Conservation (phyloP, 2,329 filamentous ascomycete genomes). For the Fusarium devonianum region DNA sequence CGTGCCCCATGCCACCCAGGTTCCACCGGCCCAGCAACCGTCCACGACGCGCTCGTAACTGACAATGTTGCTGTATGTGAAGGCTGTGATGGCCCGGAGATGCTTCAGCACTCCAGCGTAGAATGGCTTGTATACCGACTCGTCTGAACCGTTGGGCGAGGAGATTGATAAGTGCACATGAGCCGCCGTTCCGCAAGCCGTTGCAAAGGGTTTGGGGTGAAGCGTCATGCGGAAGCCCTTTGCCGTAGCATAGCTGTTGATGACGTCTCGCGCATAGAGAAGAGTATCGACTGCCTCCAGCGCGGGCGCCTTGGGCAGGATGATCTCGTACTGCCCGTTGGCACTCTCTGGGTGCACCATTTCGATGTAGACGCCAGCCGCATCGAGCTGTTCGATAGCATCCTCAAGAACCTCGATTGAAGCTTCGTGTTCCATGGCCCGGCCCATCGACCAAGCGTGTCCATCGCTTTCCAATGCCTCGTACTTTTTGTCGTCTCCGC, state of each 20-base stretch:
- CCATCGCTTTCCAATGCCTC: conserved; percentile 62
- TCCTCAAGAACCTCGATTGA: conserved; percentile 68
- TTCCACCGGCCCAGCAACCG: conserved; percentile 79
- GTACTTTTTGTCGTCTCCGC: conserved; percentile 45
- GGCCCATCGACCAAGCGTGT: conserved; percentile 75
- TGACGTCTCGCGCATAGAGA: conserved; percentile 73
- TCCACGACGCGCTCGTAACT: conserved; percentile 75
- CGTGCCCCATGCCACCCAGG: conserved; percentile 81
- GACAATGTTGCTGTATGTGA: conserved; percentile 69
- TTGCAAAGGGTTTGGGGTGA: conserved; percentile 72
- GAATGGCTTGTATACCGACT: conserved; percentile 66
- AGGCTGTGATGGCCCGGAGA: conserved; percentile 70
- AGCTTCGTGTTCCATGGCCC: conserved; percentile 65
- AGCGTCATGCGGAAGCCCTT: conserved; percentile 73
- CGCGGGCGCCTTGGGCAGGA: conserved; percentile 69
- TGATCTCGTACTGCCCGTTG: conserved; percentile 78
- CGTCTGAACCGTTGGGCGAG: conserved; percentile 49
- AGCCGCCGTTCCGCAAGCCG: conserved; percentile 67
- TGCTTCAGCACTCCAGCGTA: conserved; percentile 75
- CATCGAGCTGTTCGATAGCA: conserved; percentile 66
- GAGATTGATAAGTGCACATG: conserved; percentile 76
- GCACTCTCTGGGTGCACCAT: conserved; percentile 79
- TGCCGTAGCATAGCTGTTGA: conserved; percentile 68
- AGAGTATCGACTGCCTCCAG: conserved; percentile 75
- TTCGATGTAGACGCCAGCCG: conserved; percentile 70